Base-by-base conservation (phyloP, 257 asterid species). In the Penstemon barbatus region DNA sequence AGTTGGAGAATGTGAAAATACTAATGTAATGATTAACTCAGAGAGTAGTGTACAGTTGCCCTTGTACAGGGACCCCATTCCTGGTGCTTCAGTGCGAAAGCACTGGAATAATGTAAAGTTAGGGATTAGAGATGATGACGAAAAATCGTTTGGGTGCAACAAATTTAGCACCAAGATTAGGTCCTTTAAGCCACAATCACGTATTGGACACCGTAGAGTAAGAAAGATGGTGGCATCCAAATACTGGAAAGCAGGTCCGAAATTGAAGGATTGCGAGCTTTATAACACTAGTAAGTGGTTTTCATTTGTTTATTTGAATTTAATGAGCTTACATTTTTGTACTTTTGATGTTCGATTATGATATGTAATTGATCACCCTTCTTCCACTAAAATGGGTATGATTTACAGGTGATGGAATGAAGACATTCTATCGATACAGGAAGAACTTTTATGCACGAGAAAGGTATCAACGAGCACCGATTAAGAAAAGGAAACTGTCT, bases 61-160 rank as follows among this genome's bases (percentile, higher is more conserved):
- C 81, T 80, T 83, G 85, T 80, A 85, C 74, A 91, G 95, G 84
- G 87, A 84, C 71, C 80, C 79, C 66, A 50, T 82, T 82, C 78
- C 80, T 72, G 78, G 69, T 68, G 83, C 85, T 84, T 75, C 79
- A 56, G 67, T 80, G 75, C 85, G 77, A 61, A 90, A 86, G 88
- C 95, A 59, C 69, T 76, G 88, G 87, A 81, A 74, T 65, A 75
- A 66, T 87, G 96, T 94, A 84, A 84, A 91, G 62, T 74, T 94
- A 94, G 97, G 95, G 77, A 79, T 75, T 94, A 94, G 95, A 81
- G 96, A 91, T 88, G 97, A 91, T 83, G 97, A 86, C 82, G 97
- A 94, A 62, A 91, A 94, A 80, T 94, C 80, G 79, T 85, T 80
- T 67, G 78, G 97, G 84, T 91, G 86, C 89, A 83, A 82, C 61